Evolutionary conservation across 1,139 yeast species (phyloP), one percentile per base, ranked within the genome.

Genomic region (Kazachstania sp.): DNA sequence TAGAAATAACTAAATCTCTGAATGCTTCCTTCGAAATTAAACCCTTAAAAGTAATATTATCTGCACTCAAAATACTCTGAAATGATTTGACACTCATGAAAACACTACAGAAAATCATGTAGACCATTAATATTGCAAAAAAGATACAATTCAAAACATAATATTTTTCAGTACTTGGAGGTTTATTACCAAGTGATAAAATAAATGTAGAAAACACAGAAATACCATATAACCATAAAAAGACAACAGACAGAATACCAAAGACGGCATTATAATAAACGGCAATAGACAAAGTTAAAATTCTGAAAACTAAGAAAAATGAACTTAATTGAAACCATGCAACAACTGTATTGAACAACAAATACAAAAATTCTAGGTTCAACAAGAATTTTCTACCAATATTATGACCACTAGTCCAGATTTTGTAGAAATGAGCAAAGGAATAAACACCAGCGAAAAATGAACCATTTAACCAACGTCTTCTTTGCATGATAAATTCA

Each of bases 401-500:
- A 31, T 86, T 80, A 65, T 92, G 98, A 41, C 83, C 85, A 12
- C 95, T 84, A 5, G 70, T 65, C 81, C 94, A 86, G 39, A 92
- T 74, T 54, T 80, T 77, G 49, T 74, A 77, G 57, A 82, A 82
- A 61, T 88, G 88, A 53, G 80, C 73, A 56, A 87, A 74, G 0
- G 95, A 77, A 62, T 88, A 92, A 48, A 92, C 72, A 1, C 96
- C 92, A 1, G 98, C 97, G 61, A 95, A 95, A 64, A 90, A 90
- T 0, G 97, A 94, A 63, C 97, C 97, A 65, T 90, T 90, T 52
- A 88, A 75, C 97, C 97, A 88, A 69, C 97, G 81, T 68, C 97
- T 78, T 71, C 97, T 81, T 66, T 88, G 97, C 3, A 92, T 78
- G 45, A 88, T 80, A 57, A 88, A 86, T 64, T 88, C 96, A 1